Evolutionary conservation across 179 eudicot genomes (phyloP).

Genomic region (Sideroxylon spinosum): DNA sequence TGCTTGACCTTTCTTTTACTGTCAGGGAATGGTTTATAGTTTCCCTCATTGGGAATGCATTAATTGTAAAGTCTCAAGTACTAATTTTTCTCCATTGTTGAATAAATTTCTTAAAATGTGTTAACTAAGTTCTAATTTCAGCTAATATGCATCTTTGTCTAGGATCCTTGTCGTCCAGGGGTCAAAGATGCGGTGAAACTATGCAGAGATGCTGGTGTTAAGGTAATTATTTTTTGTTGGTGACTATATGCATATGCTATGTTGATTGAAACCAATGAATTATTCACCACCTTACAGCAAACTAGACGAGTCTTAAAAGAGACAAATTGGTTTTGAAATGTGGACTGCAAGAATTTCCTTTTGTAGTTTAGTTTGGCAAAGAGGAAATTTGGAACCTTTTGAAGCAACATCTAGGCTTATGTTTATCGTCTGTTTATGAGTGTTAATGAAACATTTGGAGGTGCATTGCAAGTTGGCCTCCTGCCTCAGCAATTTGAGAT

Average conservation of each 20-base stretch:
- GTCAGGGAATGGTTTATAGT: neutral
- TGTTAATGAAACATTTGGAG: neutral
- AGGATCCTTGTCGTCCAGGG: slow-evolving; percentile 99
- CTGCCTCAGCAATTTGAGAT: neutral
- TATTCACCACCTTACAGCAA: neutral
- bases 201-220: slow-evolving; percentile 77
- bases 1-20: neutral
- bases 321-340: neutral
- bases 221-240: slow-evolving; percentile 40
- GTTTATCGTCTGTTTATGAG: neutral
- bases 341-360: neutral
- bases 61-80: neutral
- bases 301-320: neutral
- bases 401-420: neutral
- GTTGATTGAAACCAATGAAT: neutral
- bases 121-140: neutral
- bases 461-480: neutral
- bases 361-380: neutral
- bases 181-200: slow-evolving; percentile 79
- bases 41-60: neutral
- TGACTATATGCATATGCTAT: neutral
- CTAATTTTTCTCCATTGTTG: neutral
- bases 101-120: slow-evolving; percentile 6
- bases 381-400: neutral
- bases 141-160: slow-evolving; percentile 22